Base-by-base conservation (phyloP, 768 basidiomycete species). In the Tylopilus plumbeoviolaceoides region DNA sequence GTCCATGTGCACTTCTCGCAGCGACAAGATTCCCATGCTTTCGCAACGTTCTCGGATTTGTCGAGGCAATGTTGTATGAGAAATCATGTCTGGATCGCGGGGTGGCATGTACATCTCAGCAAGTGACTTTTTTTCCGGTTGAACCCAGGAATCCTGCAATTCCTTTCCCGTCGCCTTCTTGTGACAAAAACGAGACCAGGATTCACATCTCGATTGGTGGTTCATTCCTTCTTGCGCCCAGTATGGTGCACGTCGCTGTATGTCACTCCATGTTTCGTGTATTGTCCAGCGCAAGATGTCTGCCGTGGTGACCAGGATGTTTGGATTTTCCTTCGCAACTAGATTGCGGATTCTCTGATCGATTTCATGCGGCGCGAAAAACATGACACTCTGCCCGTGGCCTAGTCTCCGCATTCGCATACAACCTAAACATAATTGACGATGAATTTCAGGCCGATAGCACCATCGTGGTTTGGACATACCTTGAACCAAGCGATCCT, bases 401-500 rank as follows among this genome's bases (percentile, higher is more conserved):
- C 45, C 45, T 2, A 47, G 21, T 12, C 33, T 47, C 11, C 45
- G 45, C 45, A 47, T 47, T 15, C 45, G 45, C 45, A 47, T 47
- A 7, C 47, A 47, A n/a, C 33, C 45, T 47, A 20, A 17, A 2
- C 17, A n/a, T 9, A 2, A 30, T 11, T 30, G 30, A 30, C 30
- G 30, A 30, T 30, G 2, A 30, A 30, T 30, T 11, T n/a, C 23
- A 23, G 5, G 9, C 5, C 20, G 3, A 9, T 11, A 11, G 10
- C 30, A 11, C 11, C 4, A 7, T 30, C 10, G 30, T 1, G 18
- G 9, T 15, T 4, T 8, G 14, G 14, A 27, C 20, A 14, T 23
- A 48, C 48, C 39, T 48, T 48, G 48, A 8, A n/a, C 35, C n/a
- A 48, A 40, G 21, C 47, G 47, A 41, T 48, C 47, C 7, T 48